Base-by-base conservation (phyloP, 1,284 basidiomycete genomes). In the Ustilago crameri region DNA sequence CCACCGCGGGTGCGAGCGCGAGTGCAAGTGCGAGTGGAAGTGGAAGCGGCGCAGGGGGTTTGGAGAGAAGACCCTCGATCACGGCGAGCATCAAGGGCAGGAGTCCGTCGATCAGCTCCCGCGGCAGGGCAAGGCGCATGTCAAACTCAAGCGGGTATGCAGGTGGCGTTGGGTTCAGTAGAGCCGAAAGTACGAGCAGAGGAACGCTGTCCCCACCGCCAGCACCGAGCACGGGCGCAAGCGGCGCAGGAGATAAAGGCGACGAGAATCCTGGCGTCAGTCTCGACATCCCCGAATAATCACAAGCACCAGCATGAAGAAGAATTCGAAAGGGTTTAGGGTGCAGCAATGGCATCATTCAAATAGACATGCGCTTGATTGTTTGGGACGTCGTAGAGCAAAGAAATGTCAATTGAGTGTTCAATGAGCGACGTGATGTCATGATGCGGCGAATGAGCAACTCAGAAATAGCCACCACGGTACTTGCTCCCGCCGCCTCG, bases 401-500 rank as follows among this genome's bases (percentile, higher is more conserved):
- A n/a, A n/a, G n/a, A 18, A 3, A 30, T 20, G 12, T 22, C 2
- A 17, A 45, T n/a, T n/a, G 22, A 22, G 12, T 17, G 26, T 45
- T 5, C 15, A 45, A 30, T 14, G 18, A 17, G 9, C 2, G 27
- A 27, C 9, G 23, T 7, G 26, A n/a, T n/a, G n/a, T n/a, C n/a
- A n/a, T n/a, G n/a, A n/a, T n/a, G n/a, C n/a, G n/a, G n/a, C n/a
- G n/a, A n/a, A n/a, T n/a, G n/a, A 22, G 30, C 26, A 12, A 12
- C 2, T 57, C 26, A 70, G 32, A 71, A 65, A 47, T 71, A 71
- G 47, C 62, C 55, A 9, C 68, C 68, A n/a, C 58, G 68, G 34
- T 65, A 71, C 58, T 65, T 71, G 68, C 68, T 71, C 8, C 62
- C 62, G 3, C 62, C 60, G 3, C 62, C 68, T 27, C 62, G 57